phyloP scores from a whole-genome alignment of 768 basidiomycete genomes.

The Steccherinum ochraceum region DNA sequence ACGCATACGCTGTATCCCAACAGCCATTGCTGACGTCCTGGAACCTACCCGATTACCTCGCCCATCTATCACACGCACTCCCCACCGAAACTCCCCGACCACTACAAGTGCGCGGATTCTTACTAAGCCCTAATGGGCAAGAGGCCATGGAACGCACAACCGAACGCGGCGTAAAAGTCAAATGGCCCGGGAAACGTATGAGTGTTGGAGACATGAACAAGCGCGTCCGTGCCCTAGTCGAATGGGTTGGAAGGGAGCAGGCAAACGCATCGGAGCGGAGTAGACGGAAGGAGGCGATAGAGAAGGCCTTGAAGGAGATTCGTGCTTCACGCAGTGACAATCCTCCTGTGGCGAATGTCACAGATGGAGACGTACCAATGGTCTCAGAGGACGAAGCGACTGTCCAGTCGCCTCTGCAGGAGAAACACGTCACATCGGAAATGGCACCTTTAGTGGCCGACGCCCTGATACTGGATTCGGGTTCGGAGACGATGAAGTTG shows the following conservation, averaged over 20 bases:
- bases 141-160: conserved; percentile 55
- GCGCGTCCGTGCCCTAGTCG: conserved; percentile 81
- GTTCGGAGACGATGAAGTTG: conserved; percentile 57
- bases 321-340: conserved; percentile 16
- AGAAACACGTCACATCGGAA: conserved; percentile 7
- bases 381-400: background rate
- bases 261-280: conserved; percentile 67
- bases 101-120: conserved; percentile 57
- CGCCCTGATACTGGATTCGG: conserved; percentile 12
- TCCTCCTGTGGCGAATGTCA: conserved; percentile 31
- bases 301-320: conserved; percentile 40
- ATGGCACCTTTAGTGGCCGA: background rate
- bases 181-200: conserved; percentile 91
- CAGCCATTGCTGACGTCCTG: conserved; percentile 79
- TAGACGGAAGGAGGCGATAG: conserved; percentile 62
- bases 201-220: conserved; percentile 98
- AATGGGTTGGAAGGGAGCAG: conserved; percentile 91
- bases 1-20: conserved; percentile 74
- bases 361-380: background rate
- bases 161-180: conserved; percentile 80
- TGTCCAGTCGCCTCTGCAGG: conserved; percentile 17
- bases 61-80: conserved; percentile 78
- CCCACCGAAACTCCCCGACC: conserved; percentile 72
- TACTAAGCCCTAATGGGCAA: conserved; percentile 34
- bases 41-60: conserved; percentile 90